Base-by-base conservation (phyloP, 257 asterid genomes). In the Nicotiana noctiflora region DNA sequence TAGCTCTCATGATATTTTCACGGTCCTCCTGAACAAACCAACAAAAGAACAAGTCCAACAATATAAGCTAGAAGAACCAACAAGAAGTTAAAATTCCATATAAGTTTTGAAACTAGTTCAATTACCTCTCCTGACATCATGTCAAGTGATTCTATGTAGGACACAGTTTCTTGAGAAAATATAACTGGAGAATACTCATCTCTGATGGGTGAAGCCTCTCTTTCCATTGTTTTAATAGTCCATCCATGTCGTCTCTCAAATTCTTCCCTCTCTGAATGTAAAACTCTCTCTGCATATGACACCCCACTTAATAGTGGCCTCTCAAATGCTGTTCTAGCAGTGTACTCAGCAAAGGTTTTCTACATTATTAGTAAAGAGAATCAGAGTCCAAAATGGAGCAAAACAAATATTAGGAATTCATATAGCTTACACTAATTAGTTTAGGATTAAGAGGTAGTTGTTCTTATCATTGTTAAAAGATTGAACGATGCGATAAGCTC, bases 81-180 rank as follows among this genome's bases (percentile, higher is more conserved):
- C n/a, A 25, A 37, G 14, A 46, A 61, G n/a, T 4, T 23, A 12
- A 62, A 74, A 63, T 79, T 40, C 46, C 82, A 63, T 44, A n/a
- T 10, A 46, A 25, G 44, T 49, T 21, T 23, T 18, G 46, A 63
- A 14, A 59, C 40, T 62, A 62, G 46, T 46, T 61, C 11, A 44
- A 40, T 79, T 84, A 93, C 99, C 99, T 95, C 98, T 84, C 98
- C 99, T 0, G 99, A 95, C 99, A 95, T 95, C 98, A 95, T 93
- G 87, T 95, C 99, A 8, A 95, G 86, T 53, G 98, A 93, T 83
- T 89, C 91, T 77, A 95, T 84, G 85, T 95, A 93, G 53, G 98
- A 95, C 27, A 95, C 88, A 0, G 99, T 95, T 87, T 95, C 99
- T 86, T 95, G 99, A 5, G 96, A 87, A 82, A 95, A 92, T 83